Evolutionary conservation across 2,329 filamentous ascomycete species (phyloP), one percentile per base, ranked within the genome.

Genomic region (Calonectria ilicicola): DNA sequence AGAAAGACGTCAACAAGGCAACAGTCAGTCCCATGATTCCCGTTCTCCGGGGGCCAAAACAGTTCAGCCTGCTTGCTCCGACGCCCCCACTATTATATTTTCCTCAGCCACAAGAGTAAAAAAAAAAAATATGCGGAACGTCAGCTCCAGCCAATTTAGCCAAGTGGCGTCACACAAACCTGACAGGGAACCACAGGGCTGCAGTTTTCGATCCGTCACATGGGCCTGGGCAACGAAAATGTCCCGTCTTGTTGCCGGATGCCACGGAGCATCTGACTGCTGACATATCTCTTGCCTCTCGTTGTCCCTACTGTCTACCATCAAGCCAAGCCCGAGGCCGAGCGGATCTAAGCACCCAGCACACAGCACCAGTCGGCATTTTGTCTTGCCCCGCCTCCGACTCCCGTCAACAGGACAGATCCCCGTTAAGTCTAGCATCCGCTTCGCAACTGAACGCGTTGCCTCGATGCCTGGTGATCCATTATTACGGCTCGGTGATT

Each of bases 191-290:
- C 70, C 68, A 69, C 78, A 78, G 68, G 77, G 77, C 78, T 79
- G 76, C 73, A 74, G 72, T 79, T 78, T 72, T 77, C 72, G 69
- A 44, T 70, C 77, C 64, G 70, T 80, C 79, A 80, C 74, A 78
- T 80, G 78, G 70, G 67, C 68, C 53, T n/a, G 32, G 64, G 67
- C 62, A 53, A 81, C 79, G 79, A 81, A 79, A 81, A 81, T 78
- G 71, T 72, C 51, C 79, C 79, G 79, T 81, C 66, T 75, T 63
- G 72, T 23, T 68, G 60, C 68, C 79, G 78, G 79, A 81, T 81
- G 73, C 72, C 38, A 72, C 79, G 79, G 79, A 78, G 73, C 62
- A 69, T 46, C 73, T 73, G 74, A 72, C 72, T 27, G 67, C 76
- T 79, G 76, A 75, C 69, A 77, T 76, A 72, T 78, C 49, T 69